Evolutionary conservation across 495 filamentous ascomycete genomes (phyloP).

Genomic region (Lentithecium fluviatile): DNA sequence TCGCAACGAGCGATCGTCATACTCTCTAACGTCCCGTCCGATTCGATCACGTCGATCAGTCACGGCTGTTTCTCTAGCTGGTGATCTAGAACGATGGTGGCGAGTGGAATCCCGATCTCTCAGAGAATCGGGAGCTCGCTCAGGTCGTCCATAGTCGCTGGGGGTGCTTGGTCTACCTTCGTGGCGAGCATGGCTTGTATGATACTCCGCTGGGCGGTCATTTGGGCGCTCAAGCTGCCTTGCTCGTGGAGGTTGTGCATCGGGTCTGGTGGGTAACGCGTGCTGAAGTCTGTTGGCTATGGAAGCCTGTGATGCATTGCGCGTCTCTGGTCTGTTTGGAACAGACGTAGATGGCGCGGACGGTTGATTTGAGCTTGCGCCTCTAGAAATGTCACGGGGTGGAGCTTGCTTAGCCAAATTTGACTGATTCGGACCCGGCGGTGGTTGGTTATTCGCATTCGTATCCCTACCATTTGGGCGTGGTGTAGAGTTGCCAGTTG

Average conservation of each 20-base stretch:
- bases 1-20: constrained; percentile 31
- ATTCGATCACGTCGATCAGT: constrained; percentile 33
- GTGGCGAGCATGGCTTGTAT: constrained; percentile 19
- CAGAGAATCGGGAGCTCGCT: constrained; percentile 31
- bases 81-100: constrained; percentile 35
- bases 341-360: neutral
- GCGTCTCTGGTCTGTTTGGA: constrained; percentile 4
- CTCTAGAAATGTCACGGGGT: neutral
- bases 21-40: constrained; percentile 14
- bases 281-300: constrained; percentile 25
- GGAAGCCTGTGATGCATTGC: constrained; percentile 13
- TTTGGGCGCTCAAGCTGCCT: constrained; percentile 28
- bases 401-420: neutral
- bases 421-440: too few relatives aligned
- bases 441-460: too few relatives aligned
- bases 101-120: constrained; percentile 37
- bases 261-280: constrained; percentile 35
- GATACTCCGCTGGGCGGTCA: constrained; percentile 29
- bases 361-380: neutral
- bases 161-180: constrained; percentile 21
- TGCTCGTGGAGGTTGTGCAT: constrained; percentile 21
- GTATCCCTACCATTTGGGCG: neutral
- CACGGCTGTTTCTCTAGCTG: constrained; percentile 25
- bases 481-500: neutral
- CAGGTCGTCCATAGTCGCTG: constrained; percentile 39